Conservation (phyloP, 2,329 filamentous ascomycete genomes). For the Monilinia laxa region DNA sequence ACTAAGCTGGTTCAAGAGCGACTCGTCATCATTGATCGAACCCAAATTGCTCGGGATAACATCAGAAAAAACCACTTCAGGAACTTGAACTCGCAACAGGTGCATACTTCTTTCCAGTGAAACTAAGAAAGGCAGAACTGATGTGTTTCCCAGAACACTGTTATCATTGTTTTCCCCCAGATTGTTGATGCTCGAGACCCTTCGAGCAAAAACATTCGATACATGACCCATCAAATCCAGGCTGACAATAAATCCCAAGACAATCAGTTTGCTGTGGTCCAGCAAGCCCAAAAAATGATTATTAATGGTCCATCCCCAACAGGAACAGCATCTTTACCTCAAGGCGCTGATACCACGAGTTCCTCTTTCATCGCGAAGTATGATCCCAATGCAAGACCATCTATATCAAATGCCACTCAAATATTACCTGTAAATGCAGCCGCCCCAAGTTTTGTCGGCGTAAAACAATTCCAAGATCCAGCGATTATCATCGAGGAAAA, state of each 20-base stretch:
- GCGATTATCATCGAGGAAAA: slow-evolving; percentile 34
- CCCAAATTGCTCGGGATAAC: slow-evolving; percentile 32
- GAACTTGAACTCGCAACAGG: slow-evolving; percentile 34
- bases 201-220: slow-evolving; percentile 32
- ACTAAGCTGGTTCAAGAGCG: slow-evolving; percentile 26
- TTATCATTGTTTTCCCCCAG: slow-evolving; percentile 36
- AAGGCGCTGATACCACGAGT: neutral
- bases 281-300: slow-evolving; percentile 27
- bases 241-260: slow-evolving; percentile 27
- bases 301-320: slow-evolving; percentile 19
- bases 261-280: slow-evolving; percentile 30
- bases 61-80: slow-evolving; percentile 38
- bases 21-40: slow-evolving; percentile 26
- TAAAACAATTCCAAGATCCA: slow-evolving; percentile 28
- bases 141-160: slow-evolving; percentile 34
- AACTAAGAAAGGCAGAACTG: slow-evolving; percentile 20
- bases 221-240: slow-evolving; percentile 35
- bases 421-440: slow-evolving; percentile 29
- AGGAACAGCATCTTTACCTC: slow-evolving; percentile 14
- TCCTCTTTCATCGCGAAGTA: slow-evolving; percentile 17
- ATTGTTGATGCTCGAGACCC: slow-evolving; percentile 33
- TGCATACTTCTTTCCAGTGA: slow-evolving; percentile 23
- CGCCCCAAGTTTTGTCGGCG: slow-evolving; percentile 27
- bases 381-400: slow-evolving; percentile 23
- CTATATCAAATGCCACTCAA: slow-evolving; percentile 24